Percentiles rank a stretch among this genome's conserved stretches.
Conservation (phyloP, 306 rosid species). For the Hippophae gyantsensis region DNA sequence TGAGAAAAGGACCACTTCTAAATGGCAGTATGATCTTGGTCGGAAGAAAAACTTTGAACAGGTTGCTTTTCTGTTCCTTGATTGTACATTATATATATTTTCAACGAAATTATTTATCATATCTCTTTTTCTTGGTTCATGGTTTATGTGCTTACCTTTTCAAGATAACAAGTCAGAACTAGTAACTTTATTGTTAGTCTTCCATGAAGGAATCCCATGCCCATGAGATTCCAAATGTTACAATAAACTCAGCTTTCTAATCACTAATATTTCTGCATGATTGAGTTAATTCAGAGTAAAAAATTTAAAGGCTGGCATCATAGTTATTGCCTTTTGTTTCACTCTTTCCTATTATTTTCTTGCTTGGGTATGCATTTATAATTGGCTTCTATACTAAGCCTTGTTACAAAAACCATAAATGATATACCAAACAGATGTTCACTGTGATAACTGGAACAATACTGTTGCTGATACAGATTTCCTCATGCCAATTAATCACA, state of each 20-base stretch:
- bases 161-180: background rate
- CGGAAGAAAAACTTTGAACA: conserved; percentile 52
- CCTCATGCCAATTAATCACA: background rate
- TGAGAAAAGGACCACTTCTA: conserved; percentile 40
- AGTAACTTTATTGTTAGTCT: background rate
- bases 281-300: background rate
- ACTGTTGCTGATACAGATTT: no score
- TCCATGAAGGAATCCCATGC: background rate
- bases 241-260: background rate
- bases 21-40: conserved; percentile 63
- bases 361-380: background rate
- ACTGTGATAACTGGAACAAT: no score
- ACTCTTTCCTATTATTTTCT: background rate
- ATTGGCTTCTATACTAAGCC: background rate
- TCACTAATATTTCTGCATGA: background rate
- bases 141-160: background rate
- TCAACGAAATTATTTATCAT: background rate
- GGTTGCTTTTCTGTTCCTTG: conserved; percentile 26
- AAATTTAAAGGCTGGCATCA: background rate
- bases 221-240: background rate
- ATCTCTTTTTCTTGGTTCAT: background rate
- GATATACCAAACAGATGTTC: no score
- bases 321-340: background rate
- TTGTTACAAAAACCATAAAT: no score
- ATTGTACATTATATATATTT: background rate